These are phyloP conservation scores for Zygosaccharomyces rouxii DNA, from an alignment of 805 yeast species.

Conservation along the genomic window DNA sequence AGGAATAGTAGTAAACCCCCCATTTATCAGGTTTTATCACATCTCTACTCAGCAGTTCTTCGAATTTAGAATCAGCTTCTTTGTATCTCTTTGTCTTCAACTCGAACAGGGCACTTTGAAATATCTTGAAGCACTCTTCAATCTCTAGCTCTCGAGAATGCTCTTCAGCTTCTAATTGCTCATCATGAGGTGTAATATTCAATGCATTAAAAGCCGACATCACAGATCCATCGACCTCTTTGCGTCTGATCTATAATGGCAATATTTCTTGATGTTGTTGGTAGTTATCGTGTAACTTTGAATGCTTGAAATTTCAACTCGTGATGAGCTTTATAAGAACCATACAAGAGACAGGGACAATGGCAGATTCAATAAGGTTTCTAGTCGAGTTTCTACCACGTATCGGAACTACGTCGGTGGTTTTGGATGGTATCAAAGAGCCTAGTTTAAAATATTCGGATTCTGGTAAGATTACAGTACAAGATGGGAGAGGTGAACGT, in stretches of 20 bases:
- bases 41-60: constrained; percentile 60
- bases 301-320: neutral
- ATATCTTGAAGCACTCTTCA: constrained; percentile 76
- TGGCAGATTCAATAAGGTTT: neutral
- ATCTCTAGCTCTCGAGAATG: constrained; percentile 87
- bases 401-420: constrained; percentile 18
- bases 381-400: constrained; percentile 16
- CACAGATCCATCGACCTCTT: neutral
- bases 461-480: constrained; percentile 5
- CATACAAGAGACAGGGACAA: neutral
- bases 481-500: constrained; percentile 1
- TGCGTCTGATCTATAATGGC: neutral
- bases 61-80: constrained; percentile 53
- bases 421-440: constrained; percentile 14
- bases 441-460: constrained; percentile 4
- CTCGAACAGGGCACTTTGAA: constrained; percentile 60
- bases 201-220: constrained; percentile 74
- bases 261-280: neutral
- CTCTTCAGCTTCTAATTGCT: constrained; percentile 68
- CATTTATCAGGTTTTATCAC: constrained; percentile 51
- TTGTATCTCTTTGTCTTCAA: constrained; percentile 50
- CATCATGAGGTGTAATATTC: constrained; percentile 70
- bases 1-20: constrained; percentile 33
- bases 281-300: neutral
- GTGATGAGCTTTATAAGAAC: constrained; percentile 1